phyloP scores from a whole-genome alignment of 2,329 filamentous ascomycete species.

The Ampelomyces quisqualis region DNA sequence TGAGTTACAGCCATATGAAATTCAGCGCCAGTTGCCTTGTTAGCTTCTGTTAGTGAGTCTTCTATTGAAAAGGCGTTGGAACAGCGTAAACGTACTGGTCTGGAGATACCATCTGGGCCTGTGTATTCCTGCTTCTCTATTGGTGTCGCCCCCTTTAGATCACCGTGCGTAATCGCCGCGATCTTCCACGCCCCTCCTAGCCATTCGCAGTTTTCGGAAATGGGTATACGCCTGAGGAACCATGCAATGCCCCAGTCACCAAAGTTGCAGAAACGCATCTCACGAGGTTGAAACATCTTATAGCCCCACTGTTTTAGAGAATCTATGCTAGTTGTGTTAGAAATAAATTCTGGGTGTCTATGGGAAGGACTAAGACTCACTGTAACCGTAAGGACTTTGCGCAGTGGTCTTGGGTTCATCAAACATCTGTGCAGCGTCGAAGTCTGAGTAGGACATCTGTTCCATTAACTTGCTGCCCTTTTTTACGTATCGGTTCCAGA shows the following conservation, averaged over 20 bases:
- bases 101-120: background rate
- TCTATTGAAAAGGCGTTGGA: no score
- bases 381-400: background rate
- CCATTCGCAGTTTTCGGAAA: background rate
- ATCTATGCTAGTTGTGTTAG: background rate
- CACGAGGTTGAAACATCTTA: background rate
- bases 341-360: background rate
- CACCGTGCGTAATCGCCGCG: background rate
- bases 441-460: constrained; percentile 4
- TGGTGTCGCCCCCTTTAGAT: background rate
- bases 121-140: background rate
- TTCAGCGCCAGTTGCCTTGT: background rate
- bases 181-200: background rate
- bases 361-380: background rate
- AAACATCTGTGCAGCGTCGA: constrained; percentile 1
- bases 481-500: background rate
- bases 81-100: background rate
- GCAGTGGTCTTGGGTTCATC: background rate
- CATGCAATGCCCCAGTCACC: background rate
- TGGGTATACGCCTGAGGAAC: background rate
- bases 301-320: background rate
- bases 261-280: background rate
- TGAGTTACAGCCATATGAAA: background rate
- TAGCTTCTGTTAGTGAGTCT: no score
- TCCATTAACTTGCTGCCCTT: constrained; percentile 3